phyloP scores from a whole-genome alignment of 2,329 filamentous ascomycete genomes.

The Colletotrichum musicola region DNA sequence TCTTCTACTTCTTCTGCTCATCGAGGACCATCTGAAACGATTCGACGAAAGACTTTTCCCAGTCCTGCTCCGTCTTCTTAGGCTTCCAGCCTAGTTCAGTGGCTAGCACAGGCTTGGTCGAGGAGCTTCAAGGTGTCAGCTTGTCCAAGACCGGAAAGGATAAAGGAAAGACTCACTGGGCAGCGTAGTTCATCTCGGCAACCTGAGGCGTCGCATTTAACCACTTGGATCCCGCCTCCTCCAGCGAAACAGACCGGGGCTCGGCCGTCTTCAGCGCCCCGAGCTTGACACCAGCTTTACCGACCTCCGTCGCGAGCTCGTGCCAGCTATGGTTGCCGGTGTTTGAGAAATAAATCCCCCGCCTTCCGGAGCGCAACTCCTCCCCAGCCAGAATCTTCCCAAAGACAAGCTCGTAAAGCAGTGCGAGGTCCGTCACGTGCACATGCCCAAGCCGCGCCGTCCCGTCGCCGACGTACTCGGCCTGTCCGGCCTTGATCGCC shows the following conservation, averaged over 20 bases:
- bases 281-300: constrained; percentile 46
- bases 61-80: constrained; percentile 45
- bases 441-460: constrained; percentile 56
- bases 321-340: constrained; percentile 56
- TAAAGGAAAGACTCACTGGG: background rate
- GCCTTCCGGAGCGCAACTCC: constrained; percentile 50
- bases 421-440: constrained; percentile 58
- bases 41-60: constrained; percentile 42
- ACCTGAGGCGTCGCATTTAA: constrained; percentile 5
- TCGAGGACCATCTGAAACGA: constrained; percentile 28
- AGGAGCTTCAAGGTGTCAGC: constrained; percentile 2
- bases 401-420: constrained; percentile 55
- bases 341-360: constrained; percentile 57
- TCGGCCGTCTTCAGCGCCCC: constrained; percentile 46
- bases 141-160: background rate
- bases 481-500: constrained; percentile 43
- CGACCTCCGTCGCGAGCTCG: constrained; percentile 52
- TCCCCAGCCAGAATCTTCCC: constrained; percentile 47
- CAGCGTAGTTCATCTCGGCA: constrained; percentile 31
- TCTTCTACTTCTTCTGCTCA: background rate
- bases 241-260: constrained; percentile 21
- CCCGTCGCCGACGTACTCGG: constrained; percentile 51
- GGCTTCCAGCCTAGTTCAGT: constrained; percentile 50
- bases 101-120: constrained; percentile 44
- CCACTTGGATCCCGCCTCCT: constrained; percentile 15